Evolutionary conservation across 2,329 filamentous ascomycete genomes (phyloP).

Genomic region (Colletotrichum tabaci): DNA sequence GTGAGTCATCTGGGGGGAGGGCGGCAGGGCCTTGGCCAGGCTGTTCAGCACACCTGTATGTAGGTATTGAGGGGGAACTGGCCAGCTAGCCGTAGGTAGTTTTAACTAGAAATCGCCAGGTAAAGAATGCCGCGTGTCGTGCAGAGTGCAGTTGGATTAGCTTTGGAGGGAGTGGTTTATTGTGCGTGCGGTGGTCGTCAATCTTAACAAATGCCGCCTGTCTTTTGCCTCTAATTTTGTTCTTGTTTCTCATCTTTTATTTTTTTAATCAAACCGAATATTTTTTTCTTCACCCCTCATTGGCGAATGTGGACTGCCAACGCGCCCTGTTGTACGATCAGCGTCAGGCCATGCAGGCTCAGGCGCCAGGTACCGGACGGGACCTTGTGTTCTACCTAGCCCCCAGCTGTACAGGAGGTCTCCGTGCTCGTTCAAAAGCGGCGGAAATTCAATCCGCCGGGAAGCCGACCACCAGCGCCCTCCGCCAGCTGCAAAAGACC

Average conservation of each 20-base stretch:
- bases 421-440: background rate
- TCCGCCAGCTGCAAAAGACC: background rate
- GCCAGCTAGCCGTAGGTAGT: conserved; percentile 6
- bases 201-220: conserved; percentile 6
- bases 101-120: background rate
- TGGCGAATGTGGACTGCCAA: conserved; percentile 8
- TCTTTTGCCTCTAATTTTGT: background rate
- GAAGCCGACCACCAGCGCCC: background rate
- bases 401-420: too few species aligned
- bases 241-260: background rate
- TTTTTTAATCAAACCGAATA: too few species aligned
- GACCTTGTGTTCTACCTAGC: conserved; percentile 5
- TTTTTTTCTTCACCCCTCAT: conserved; percentile 7
- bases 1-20: conserved; percentile 42
- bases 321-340: conserved; percentile 31
- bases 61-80: background rate
- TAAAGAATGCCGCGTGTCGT: conserved; percentile 3
- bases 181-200: conserved; percentile 13
- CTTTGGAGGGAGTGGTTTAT: conserved; percentile 6
- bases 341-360: conserved; percentile 12
- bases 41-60: background rate
- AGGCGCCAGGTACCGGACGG: conserved; percentile 19
- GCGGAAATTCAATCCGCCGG: conserved; percentile 41
- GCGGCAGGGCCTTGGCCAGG: background rate
- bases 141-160: background rate